phyloP scores from a whole-genome alignment of 2,329 filamentous ascomycete species.

The Penicillium capsulatum region DNA sequence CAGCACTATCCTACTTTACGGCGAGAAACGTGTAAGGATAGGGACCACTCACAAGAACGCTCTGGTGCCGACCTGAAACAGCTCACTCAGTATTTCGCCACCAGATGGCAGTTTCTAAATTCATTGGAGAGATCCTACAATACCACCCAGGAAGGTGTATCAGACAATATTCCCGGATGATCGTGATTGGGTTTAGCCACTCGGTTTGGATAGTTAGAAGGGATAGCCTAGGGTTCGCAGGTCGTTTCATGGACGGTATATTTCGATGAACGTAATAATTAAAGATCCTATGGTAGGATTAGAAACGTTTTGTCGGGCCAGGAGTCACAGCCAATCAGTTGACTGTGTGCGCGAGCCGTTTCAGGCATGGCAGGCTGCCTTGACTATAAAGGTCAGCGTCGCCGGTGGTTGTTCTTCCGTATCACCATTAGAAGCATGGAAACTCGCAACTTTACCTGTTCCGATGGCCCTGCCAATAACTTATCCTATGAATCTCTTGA shows the following conservation, averaged over 20 bases:
- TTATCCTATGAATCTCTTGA: not conserved
- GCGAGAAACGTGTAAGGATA: not conserved
- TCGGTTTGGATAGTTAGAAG: not conserved
- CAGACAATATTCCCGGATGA: not conserved
- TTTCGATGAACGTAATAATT: not conserved
- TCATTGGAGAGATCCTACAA: not conserved
- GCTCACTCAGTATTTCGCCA: not conserved
- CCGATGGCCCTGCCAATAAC: not conserved
- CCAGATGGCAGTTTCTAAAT: not conserved
- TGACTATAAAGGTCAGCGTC: not conserved
- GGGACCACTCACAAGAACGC: not conserved
- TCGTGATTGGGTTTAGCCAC: not conserved
- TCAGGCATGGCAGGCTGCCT: not conserved
- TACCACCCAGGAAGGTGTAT: not conserved
- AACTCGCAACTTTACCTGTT: not conserved
- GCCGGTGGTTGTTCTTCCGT: not conserved
- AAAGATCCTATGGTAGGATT: not conserved
- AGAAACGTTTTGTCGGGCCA: not conserved
- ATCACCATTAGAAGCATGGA: not conserved
- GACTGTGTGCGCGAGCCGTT: not conserved
- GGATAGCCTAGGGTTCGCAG: not conserved
- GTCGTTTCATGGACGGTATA: not conserved
- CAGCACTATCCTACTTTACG: not conserved
- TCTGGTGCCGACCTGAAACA: not conserved
- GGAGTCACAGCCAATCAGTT: not conserved